Conservation (phyloP, 371 early-diverging fungal genomes). For the Rhizopus arrhizus region DNA sequence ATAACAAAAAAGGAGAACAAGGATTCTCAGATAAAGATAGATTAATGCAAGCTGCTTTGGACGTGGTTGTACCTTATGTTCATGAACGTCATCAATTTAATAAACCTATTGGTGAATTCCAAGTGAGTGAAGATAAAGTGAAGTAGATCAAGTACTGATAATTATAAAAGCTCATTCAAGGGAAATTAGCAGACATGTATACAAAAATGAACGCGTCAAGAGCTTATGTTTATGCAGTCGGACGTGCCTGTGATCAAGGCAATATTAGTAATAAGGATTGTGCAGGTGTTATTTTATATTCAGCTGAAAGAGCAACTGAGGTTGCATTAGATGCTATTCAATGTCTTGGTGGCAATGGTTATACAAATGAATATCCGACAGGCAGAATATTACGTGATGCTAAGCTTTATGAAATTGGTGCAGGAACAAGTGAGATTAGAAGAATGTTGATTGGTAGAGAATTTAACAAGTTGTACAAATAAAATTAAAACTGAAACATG, state of each 20-base stretch:
- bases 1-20: not conserved
- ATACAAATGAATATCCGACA: conserved; percentile 92
- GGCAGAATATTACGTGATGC: conserved; percentile 96
- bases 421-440: conserved; percentile 96
- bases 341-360: conserved; percentile 94
- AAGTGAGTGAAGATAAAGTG: conserved; percentile 45
- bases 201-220: conserved; percentile 91
- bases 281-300: conserved; percentile 93
- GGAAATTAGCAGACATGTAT: conserved; percentile 97
- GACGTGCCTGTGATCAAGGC: conserved; percentile 84
- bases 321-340: conserved; percentile 95
- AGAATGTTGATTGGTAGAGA: conserved; percentile 93
- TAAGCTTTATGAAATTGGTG: conserved; percentile 97
- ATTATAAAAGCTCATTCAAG: conserved; percentile 76
- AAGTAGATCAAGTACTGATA: no score
- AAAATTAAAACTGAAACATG: conserved; percentile 2
- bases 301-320: conserved; percentile 96
- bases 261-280: conserved; percentile 88
- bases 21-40: conserved; percentile 28
- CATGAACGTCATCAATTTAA: conserved; percentile 91
- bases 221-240: conserved; percentile 92
- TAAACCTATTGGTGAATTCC: conserved; percentile 86
- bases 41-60: conserved; percentile 91
- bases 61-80: conserved; percentile 84
- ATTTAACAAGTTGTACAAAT: conserved; percentile 63